These are phyloP conservation scores for Coniosporium tulheliwenetii DNA, from an alignment of 2,329 filamentous ascomycete genomes.

Conservation along the genomic window DNA sequence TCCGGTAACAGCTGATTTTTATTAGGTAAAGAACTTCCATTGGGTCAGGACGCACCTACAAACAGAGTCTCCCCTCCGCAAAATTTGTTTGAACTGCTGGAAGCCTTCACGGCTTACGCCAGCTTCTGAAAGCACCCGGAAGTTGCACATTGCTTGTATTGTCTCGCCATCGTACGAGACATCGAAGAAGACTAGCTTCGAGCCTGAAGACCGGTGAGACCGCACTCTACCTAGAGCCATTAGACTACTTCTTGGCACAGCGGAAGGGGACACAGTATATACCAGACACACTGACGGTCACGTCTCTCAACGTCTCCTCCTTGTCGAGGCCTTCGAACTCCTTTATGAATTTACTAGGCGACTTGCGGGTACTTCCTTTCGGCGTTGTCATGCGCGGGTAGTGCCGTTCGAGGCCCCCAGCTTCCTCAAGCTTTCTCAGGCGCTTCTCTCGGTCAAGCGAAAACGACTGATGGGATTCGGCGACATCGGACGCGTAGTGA, in stretches of 20 bases:
- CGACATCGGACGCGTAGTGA: constrained; percentile 8
- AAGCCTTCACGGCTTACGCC: constrained; percentile 27
- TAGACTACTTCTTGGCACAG: constrained; percentile 5
- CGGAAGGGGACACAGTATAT: constrained; percentile 1
- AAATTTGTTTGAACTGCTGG: constrained; percentile 46
- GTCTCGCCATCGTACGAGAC: constrained; percentile 56
- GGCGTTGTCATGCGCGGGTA: constrained; percentile 35
- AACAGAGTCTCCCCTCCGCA: constrained; percentile 71
- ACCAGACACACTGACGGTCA: constrained; percentile 18
- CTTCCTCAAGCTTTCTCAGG: constrained; percentile 36
- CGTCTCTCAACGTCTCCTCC: constrained; percentile 11
- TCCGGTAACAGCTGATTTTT: constrained; percentile 46
- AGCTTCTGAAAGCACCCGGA: constrained; percentile 32
- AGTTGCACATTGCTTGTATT: constrained; percentile 64
- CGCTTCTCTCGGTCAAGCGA: constrained; percentile 31
- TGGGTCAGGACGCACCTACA: constrained; percentile 37
- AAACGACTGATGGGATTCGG: constrained; percentile 7
- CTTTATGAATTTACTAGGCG: constrained; percentile 4
- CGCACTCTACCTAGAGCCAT: constrained; percentile 52
- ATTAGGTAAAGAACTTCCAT: too few species aligned
- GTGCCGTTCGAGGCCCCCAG: constrained; percentile 31
- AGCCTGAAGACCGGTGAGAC: constrained; percentile 54
- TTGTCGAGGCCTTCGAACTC: constrained; percentile 15
- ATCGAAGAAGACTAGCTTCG: constrained; percentile 73
- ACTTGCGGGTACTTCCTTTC: not conserved